Evolutionary conservation across 164 flowering plant species (phyloP).

Genomic region (Annona squamosa): DNA sequence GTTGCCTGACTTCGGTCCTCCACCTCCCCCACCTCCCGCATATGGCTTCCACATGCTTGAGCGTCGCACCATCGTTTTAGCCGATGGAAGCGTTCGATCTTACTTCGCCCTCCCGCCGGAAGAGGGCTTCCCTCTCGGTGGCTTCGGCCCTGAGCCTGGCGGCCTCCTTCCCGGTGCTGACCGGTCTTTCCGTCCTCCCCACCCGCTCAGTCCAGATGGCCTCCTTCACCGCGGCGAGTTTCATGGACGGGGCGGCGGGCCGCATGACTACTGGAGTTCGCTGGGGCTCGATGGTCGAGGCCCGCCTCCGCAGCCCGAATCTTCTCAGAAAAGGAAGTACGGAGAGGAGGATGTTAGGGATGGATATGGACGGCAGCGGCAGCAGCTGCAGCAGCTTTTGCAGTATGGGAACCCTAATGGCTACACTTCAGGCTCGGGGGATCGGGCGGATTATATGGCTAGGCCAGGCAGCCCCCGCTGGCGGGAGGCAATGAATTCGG

Average conservation of each 20-base stretch:
- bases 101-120: slow-evolving; percentile 90
- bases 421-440: slow-evolving; percentile 9
- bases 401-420: slow-evolving; percentile 42
- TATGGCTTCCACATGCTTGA: slow-evolving; percentile 94
- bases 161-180: slow-evolving; percentile 12
- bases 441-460: slow-evolving; percentile 9
- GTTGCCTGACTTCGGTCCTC: slow-evolving; percentile 31
- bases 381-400: slow-evolving; percentile 32
- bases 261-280: slow-evolving; percentile 45
- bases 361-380: slow-evolving; percentile 47
- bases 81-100: slow-evolving; percentile 77
- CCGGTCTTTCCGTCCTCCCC: slow-evolving; percentile 22
- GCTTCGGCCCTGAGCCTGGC: background rate
- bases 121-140: slow-evolving; percentile 17
- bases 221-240: slow-evolving; percentile 12
- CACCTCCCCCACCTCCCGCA: slow-evolving; percentile 48
- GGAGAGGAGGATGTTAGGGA: slow-evolving; percentile 35
- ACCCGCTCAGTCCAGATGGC: slow-evolving; percentile 19
- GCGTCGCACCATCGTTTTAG: slow-evolving; percentile 67
- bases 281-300: slow-evolving; percentile 39
- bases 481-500: slow-evolving; percentile 11
- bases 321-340: slow-evolving; percentile 53
- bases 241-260: slow-evolving; percentile 13
- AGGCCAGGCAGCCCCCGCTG: slow-evolving; percentile 30
- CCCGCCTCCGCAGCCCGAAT: slow-evolving; percentile 18